A percentile compares a stretch with the other conserved stretches of the same genome.
phyloP scores from a whole-genome alignment of 2,329 filamentous ascomycete genomes.

The Fusarium veterinarium region DNA sequence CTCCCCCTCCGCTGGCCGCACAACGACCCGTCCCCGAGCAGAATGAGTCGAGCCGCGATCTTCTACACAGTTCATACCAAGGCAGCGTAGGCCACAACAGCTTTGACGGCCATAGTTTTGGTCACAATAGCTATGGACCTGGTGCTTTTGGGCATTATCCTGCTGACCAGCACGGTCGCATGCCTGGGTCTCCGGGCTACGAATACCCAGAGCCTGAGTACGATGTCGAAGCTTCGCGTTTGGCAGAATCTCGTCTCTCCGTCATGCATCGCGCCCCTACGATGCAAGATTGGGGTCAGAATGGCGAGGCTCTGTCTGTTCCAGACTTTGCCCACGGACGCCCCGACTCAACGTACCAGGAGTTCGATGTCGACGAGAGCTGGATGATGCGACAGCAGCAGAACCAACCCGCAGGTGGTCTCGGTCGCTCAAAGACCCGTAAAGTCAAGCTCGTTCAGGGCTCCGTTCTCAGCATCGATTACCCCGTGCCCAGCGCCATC shows the following conservation, averaged over 20 bases:
- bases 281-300: slow-evolving; percentile 29
- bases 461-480: slow-evolving; percentile 43
- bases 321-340: slow-evolving; percentile 34
- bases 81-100: slow-evolving; percentile 9
- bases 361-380: slow-evolving; percentile 38
- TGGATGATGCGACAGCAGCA: slow-evolving; percentile 42
- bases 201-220: slow-evolving; percentile 32
- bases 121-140: slow-evolving; percentile 19
- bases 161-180: slow-evolving; percentile 11
- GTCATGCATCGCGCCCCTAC: slow-evolving; percentile 30
- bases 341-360: slow-evolving; percentile 37
- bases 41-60: slow-evolving; percentile 32
- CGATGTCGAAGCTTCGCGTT: slow-evolving; percentile 31
- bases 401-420: slow-evolving; percentile 20
- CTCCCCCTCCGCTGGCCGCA: slow-evolving; percentile 30
- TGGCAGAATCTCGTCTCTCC: slow-evolving; percentile 30
- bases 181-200: slow-evolving; percentile 19
- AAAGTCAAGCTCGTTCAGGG: slow-evolving; percentile 44
- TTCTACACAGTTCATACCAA: slow-evolving; percentile 31
- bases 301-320: slow-evolving; percentile 23
- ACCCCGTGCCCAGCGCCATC: slow-evolving; percentile 42
- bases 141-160: slow-evolving; percentile 32
- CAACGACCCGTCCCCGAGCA: slow-evolving; percentile 28
- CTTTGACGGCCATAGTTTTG: slow-evolving; percentile 10
- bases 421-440: slow-evolving; percentile 38